Evolutionary conservation across 1,284 basidiomycete species (phyloP).

Genomic region (Albatrellus sp.): DNA sequence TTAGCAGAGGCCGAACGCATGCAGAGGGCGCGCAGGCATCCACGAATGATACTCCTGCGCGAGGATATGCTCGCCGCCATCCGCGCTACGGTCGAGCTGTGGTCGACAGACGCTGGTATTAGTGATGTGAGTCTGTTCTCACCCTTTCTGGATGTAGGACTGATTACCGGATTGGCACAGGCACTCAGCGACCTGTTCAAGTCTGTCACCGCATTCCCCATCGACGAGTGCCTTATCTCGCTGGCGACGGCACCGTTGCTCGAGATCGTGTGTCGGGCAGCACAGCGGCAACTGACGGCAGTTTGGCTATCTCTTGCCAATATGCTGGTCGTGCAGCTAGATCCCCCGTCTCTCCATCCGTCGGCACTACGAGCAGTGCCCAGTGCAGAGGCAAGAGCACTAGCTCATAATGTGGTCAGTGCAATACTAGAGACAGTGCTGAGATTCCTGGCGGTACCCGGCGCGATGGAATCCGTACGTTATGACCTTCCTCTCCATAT

Average conservation of each 20-base stretch:
- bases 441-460: conserved; percentile 37
- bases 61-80: conserved; percentile 51
- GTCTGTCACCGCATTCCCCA: conserved; percentile 62
- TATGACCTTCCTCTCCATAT: not conserved
- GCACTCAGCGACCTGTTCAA: conserved; percentile 72
- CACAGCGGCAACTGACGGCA: conserved; percentile 62
- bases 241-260: conserved; percentile 70
- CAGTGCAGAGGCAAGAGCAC: conserved; percentile 25
- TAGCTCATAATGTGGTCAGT: conserved; percentile 44
- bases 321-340: conserved; percentile 68
- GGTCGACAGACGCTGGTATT: conserved; percentile 68
- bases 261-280: conserved; percentile 64
- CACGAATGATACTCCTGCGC: conserved; percentile 48
- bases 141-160: not conserved
- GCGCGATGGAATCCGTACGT: conserved; percentile 63
- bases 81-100: conserved; percentile 48
- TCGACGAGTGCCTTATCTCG: conserved; percentile 66
- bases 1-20: conserved; percentile 40
- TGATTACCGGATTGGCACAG: conserved; percentile 22
- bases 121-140: conserved; percentile 46
- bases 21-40: conserved; percentile 49
- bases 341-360: conserved; percentile 49
- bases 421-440: conserved; percentile 54
- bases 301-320: conserved; percentile 76
- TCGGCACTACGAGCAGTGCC: conserved; percentile 27